These are phyloP conservation scores for Heritiera littoralis DNA, from an alignment of 345 rosid species.

Conservation along the genomic window DNA sequence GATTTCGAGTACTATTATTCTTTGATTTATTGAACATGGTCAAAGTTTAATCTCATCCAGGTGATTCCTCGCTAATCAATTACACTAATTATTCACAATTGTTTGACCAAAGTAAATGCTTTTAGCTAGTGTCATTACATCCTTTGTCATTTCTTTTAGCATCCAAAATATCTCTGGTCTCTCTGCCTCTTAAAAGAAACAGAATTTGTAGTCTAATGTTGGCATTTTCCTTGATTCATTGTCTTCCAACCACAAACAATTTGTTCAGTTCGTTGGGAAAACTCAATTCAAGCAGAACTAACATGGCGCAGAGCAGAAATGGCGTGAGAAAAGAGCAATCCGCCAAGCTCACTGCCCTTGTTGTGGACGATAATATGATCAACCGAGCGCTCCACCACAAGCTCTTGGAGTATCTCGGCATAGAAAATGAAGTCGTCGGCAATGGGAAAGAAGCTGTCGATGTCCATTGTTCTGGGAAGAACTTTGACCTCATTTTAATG, in stretches of 20 bases:
- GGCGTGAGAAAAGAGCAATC: neutral
- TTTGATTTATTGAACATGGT: neutral
- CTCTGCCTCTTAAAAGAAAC: no score
- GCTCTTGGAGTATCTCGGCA: slow-evolving; percentile 55
- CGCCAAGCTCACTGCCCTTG: slow-evolving; percentile 45
- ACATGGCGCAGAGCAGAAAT: neutral
- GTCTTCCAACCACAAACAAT: neutral
- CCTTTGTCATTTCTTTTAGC: neutral
- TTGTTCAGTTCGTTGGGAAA: neutral
- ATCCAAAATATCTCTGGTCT: neutral
- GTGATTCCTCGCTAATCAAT: slow-evolving; percentile 2
- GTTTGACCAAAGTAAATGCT: neutral
- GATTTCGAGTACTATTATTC: neutral
- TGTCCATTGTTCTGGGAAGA: slow-evolving; percentile 51
- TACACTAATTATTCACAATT: neutral
- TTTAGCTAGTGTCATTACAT: neutral
- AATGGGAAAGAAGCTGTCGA: slow-evolving; percentile 84
- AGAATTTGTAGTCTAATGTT: neutral
- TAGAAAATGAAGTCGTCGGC: slow-evolving; percentile 43
- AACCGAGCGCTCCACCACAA: slow-evolving; percentile 52
- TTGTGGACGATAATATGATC: slow-evolving; percentile 65
- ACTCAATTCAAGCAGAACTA: neutral
- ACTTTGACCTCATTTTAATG: slow-evolving; percentile 81
- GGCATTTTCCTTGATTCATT: neutral
- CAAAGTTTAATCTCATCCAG: slow-evolving; percentile 10